Evolutionary conservation across 2,329 filamentous ascomycete species (phyloP).

Genomic region (Pyrenochaeta sp.): DNA sequence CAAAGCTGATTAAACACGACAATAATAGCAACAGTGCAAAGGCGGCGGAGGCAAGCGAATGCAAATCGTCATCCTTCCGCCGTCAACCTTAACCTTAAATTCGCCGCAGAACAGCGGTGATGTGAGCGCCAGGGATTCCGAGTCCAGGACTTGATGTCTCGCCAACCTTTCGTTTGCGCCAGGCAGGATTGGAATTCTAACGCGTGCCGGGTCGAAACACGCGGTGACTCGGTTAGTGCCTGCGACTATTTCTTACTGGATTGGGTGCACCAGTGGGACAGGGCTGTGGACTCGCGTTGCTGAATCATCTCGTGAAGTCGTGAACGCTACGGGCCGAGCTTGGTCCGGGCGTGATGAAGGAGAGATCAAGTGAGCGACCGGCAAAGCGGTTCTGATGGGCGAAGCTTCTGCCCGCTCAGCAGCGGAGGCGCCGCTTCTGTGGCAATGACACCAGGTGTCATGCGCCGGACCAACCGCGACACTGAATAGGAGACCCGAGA

Average conservation of each 20-base stretch:
- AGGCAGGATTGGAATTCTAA: not conserved
- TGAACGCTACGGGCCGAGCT: constrained; percentile 14
- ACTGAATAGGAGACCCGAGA: not conserved
- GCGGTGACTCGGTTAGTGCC: constrained; percentile 8
- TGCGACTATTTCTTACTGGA: constrained; percentile 25
- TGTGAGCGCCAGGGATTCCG: constrained; percentile 18
- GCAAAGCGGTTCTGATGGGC: constrained; percentile 5
- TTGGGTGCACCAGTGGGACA: constrained; percentile 14
- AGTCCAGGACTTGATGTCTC: not conserved
- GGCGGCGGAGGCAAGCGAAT: constrained; percentile 23
- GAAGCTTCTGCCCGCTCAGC: not conserved
- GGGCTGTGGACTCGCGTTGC: constrained; percentile 15
- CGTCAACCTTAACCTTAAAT: constrained; percentile 32
- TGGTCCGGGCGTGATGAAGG: constrained; percentile 12
- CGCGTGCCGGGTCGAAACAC: constrained; percentile 8
- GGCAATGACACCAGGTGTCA: constrained; percentile 1
- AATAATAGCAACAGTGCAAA: constrained; percentile 35
- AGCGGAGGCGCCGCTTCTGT: constrained; percentile 9
- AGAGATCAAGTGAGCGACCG: constrained; percentile 11
- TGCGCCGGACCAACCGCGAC: constrained; percentile 8
- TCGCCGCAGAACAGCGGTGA: constrained; percentile 15
- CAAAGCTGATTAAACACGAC: constrained; percentile 37
- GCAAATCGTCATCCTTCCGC: constrained; percentile 16
- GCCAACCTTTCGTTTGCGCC: constrained; percentile 4
- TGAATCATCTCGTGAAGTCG: constrained; percentile 23